These are phyloP conservation scores for Volvox reticuliferus DNA, from an alignment of 139 green algal genomes.

Conservation along the genomic window DNA sequence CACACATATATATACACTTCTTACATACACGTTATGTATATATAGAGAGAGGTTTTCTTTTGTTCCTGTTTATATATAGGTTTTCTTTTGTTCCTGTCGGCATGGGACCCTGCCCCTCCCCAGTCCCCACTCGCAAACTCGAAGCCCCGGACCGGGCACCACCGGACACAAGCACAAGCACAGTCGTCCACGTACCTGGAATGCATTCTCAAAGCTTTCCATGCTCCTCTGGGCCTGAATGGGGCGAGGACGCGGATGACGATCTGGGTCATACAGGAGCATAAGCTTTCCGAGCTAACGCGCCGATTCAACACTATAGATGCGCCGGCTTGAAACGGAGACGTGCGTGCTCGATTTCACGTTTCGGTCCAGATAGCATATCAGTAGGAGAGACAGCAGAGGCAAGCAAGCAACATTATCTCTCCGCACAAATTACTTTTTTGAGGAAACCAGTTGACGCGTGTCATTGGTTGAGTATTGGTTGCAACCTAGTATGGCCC, in stretches of 20 bases:
- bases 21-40: too few species aligned
- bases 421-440: too few species aligned
- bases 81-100: background rate
- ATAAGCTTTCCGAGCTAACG: background rate
- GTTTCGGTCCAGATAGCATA: background rate
- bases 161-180: background rate
- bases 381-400: background rate
- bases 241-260: background rate
- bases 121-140: too few species aligned
- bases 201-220: slow-evolving; percentile 51
- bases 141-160: too few species aligned
- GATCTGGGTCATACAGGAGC: background rate
- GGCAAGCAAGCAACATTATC: too few species aligned
- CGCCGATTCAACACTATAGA: too few species aligned
- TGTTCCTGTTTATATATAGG: too few species aligned
- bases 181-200: slow-evolving; percentile 48
- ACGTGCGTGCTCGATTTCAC: background rate
- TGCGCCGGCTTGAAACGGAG: background rate
- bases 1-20: too few species aligned
- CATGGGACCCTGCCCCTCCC: background rate
- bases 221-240: slow-evolving; percentile 58
- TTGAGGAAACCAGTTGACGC: too few species aligned
- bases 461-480: too few species aligned
- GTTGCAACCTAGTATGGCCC: too few species aligned
- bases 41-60: too few species aligned